Conservation (phyloP, 352 stramenopile genomes). For the Globisporangium irregulare region DNA sequence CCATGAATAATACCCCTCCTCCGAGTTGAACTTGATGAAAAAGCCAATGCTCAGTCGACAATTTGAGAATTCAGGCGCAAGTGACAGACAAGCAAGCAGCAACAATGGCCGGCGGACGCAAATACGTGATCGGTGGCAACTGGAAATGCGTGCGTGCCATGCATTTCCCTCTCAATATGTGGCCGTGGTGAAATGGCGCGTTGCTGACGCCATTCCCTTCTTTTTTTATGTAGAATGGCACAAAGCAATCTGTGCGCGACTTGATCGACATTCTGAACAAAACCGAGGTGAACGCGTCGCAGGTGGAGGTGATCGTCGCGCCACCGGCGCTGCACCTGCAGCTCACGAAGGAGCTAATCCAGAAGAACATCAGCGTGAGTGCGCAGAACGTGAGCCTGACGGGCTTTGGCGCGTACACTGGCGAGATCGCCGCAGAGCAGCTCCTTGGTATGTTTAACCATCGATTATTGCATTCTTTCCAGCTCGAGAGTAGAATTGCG, state of each 20-base stretch:
- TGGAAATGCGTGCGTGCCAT: conserved; percentile 86
- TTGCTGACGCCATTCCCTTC: neutral
- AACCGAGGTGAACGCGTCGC: conserved; percentile 47
- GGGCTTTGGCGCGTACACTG: conserved; percentile 90
- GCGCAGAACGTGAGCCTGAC: conserved; percentile 85
- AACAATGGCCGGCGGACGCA: conserved; percentile 33
- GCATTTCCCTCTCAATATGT: neutral
- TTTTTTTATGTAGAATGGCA: conserved; percentile 46
- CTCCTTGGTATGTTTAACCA: conserved; percentile 43
- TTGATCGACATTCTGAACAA: conserved; percentile 86
- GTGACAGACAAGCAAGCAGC: neutral
- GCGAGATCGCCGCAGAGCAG: conserved; percentile 89
- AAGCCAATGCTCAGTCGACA: neutral
- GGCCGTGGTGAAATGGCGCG: neutral
- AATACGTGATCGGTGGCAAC: conserved; percentile 92
- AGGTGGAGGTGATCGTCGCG: conserved; percentile 79
- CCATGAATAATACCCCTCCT: neutral
- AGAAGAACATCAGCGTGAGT: conserved; percentile 64
- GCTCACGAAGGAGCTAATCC: conserved; percentile 45
- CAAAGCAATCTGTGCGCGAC: conserved; percentile 81
- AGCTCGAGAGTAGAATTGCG: neutral
- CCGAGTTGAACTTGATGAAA: conserved; percentile 9
- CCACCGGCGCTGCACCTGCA: conserved; percentile 70
- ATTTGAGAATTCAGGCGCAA: neutral
- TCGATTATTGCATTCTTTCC: neutral